phyloP scores from a whole-genome alignment of 2,329 filamentous ascomycete species.

The Pleurostoma richardsiae region DNA sequence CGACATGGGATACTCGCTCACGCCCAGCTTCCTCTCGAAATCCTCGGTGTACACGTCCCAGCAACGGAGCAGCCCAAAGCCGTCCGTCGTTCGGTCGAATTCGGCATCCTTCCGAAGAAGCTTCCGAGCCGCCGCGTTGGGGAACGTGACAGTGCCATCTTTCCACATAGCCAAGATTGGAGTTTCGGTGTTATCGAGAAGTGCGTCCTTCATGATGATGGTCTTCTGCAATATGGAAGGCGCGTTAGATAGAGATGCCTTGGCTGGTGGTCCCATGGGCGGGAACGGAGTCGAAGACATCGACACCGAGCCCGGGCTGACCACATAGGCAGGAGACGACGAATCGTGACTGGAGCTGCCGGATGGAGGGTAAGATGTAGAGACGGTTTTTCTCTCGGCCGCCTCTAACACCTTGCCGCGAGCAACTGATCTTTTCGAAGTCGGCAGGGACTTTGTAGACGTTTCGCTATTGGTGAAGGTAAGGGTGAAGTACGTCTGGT shows the following conservation, averaged over 20 bases:
- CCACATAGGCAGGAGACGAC: conserved; percentile 36
- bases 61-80: conserved; percentile 50
- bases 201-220: conserved; percentile 69
- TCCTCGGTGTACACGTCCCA: conserved; percentile 63
- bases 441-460: conserved; percentile 21
- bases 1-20: conserved; percentile 63
- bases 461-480: conserved; percentile 64
- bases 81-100: conserved; percentile 34
- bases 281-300: conserved; percentile 58
- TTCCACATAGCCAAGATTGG: conserved; percentile 79
- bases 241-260: conserved; percentile 46
- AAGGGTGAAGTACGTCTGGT: conserved; percentile 65
- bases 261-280: conserved; percentile 60
- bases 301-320: conserved; percentile 45
- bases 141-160: conserved; percentile 68
- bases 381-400: conserved; percentile 39
- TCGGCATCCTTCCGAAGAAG: conserved; percentile 41
- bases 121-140: conserved; percentile 60
- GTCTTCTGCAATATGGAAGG: conserved; percentile 70
- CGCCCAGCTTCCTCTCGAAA: conserved; percentile 52
- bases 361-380: conserved; percentile 39
- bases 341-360: conserved; percentile 42
- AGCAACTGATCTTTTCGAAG: conserved; percentile 30
- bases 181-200: conserved; percentile 69
- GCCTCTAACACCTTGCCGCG: conserved; percentile 36